phyloP scores from a whole-genome alignment of 2,329 filamentous ascomycete species.

The Exophiala spinifera region DNA sequence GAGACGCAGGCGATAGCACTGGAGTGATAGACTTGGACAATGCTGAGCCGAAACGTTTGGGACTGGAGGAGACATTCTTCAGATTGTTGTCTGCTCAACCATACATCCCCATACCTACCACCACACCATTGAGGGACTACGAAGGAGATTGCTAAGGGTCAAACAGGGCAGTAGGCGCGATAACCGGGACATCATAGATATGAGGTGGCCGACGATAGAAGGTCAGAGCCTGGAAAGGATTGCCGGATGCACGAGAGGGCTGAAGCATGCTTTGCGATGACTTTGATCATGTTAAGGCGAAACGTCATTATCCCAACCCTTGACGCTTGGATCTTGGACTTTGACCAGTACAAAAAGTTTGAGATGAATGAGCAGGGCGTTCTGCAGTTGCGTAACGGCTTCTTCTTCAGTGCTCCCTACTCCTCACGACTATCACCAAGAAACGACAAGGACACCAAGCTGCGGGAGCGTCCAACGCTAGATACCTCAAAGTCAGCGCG shows the following conservation, averaged over 20 bases:
- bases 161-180: slow-evolving; percentile 3
- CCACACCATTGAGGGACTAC: not conserved
- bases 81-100: no score
- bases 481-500: slow-evolving; percentile 27
- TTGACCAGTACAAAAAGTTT: slow-evolving; percentile 43
- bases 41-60: no score
- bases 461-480: slow-evolving; percentile 32
- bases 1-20: no score
- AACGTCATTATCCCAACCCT: not conserved
- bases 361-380: slow-evolving; percentile 42
- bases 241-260: not conserved
- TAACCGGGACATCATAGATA: not conserved
- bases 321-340: slow-evolving; percentile 36
- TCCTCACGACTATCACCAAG: slow-evolving; percentile 42
- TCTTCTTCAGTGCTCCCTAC: slow-evolving; percentile 52
- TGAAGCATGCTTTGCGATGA: not conserved
- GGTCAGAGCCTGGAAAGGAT: slow-evolving; percentile 5
- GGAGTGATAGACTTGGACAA: no score
- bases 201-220: slow-evolving; percentile 5
- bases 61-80: no score
- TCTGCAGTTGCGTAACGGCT: slow-evolving; percentile 42
- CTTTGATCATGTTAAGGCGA: not conserved
- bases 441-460: slow-evolving; percentile 4
- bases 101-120: no score
- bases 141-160: slow-evolving; percentile 5